Conservation (phyloP, 495 filamentous ascomycete genomes). For the Daldinia childiae region DNA sequence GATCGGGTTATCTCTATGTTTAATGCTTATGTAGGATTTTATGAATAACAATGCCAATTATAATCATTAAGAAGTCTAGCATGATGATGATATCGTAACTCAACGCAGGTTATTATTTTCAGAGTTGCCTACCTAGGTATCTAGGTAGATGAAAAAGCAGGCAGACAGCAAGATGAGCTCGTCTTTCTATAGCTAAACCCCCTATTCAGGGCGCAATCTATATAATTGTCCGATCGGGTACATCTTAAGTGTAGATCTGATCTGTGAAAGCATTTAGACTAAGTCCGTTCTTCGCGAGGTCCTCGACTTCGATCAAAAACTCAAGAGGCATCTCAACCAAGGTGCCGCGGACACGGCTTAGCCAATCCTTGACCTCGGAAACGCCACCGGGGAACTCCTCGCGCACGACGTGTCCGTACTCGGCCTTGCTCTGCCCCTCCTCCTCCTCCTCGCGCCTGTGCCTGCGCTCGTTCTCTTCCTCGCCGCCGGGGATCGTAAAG, state of each 20-base stretch:
- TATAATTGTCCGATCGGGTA: not conserved
- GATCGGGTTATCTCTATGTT: not conserved
- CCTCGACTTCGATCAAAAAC: conserved; percentile 83
- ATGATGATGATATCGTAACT: not conserved
- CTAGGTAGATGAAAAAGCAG: not conserved
- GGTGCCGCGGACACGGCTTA: conserved; percentile 78
- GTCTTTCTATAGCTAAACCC: not conserved
- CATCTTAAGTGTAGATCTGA: conserved; percentile 73
- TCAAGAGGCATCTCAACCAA: conserved; percentile 93
- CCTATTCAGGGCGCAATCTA: not conserved
- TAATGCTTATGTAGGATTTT: not conserved
- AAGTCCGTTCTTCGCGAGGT: conserved; percentile 87
- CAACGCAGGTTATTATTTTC: not conserved
- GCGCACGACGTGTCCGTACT: conserved; percentile 87
- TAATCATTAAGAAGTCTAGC: not conserved
- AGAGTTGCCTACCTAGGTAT: not conserved
- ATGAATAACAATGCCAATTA: not conserved
- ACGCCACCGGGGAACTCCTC: conserved; percentile 78
- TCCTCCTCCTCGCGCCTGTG: conserved; percentile 31
- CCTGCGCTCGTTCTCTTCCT: conserved; percentile 38
- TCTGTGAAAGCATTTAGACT: conserved; percentile 82
- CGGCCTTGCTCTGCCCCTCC: conserved; percentile 49
- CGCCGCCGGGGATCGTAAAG: conserved; percentile 67
- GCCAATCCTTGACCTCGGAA: conserved; percentile 80
- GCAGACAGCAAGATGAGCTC: not conserved